A percentile compares a stretch with the other conserved stretches of the same genome.
Evolutionary conservation across 129 eudicot species (phyloP).

Genomic region (Arctium lappa): DNA sequence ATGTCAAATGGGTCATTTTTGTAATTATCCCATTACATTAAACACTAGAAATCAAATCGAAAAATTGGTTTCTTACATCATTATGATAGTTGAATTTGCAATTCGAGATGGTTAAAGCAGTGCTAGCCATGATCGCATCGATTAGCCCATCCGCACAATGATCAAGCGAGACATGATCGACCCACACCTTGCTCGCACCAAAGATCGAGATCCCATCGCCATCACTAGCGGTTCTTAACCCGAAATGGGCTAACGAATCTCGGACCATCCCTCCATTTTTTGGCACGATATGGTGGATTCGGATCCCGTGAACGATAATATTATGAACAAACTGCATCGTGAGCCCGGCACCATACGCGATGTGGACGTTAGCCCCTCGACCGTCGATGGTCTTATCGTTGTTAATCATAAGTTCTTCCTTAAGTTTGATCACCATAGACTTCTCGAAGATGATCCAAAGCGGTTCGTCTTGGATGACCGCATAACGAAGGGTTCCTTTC

Average conservation of each 20-base stretch:
- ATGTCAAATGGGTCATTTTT: not conserved
- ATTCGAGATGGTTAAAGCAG: constrained; percentile 72
- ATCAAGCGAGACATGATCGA: constrained; percentile 61
- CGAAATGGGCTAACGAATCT: constrained; percentile 47
- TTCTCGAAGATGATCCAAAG: constrained; percentile 63
- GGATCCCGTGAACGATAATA: constrained; percentile 61
- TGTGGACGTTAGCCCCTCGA: constrained; percentile 57
- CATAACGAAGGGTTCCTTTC: constrained; percentile 75
- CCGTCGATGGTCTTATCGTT: constrained; percentile 75
- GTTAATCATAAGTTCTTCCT: constrained; percentile 59
- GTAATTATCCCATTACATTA: not conserved
- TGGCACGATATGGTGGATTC: constrained; percentile 52
- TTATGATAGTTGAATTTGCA: constrained; percentile 71
- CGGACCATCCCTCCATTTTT: constrained; percentile 58
- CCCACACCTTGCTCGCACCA: constrained; percentile 58
- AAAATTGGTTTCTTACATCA: constrained; percentile 24
- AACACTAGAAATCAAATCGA: not conserved
- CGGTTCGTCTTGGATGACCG: constrained; percentile 67
- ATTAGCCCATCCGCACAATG: constrained; percentile 62
- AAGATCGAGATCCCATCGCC: constrained; percentile 72
- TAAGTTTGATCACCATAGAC: constrained; percentile 53
- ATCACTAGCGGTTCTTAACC: constrained; percentile 69
- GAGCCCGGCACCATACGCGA: constrained; percentile 68
- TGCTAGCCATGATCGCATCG: constrained; percentile 65
- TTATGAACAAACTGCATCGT: constrained; percentile 63